phyloP scores from a whole-genome alignment of 1,284 basidiomycete genomes.

The Cutaneotrichosporon cutaneum region DNA sequence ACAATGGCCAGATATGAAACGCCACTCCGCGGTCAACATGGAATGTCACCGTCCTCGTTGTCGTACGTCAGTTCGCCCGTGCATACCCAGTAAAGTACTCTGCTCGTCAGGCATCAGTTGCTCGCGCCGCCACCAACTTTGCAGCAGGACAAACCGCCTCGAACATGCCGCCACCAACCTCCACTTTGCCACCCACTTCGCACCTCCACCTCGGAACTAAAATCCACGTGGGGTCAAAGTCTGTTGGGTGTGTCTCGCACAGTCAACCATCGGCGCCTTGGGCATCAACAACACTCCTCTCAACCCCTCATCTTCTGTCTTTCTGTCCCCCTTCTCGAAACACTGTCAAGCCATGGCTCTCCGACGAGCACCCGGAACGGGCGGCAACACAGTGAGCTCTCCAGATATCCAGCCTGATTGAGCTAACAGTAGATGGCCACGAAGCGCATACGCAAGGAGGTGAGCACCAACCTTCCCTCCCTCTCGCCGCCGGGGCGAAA shows the following conservation, averaged over 20 bases:
- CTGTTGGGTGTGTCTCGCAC: too few relatives aligned
- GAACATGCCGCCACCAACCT: neutral
- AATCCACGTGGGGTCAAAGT: neutral
- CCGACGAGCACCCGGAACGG: constrained; percentile 7
- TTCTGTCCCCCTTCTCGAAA: neutral
- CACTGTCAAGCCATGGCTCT: constrained; percentile 10
- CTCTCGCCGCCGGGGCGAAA: neutral
- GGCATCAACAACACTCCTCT: neutral
- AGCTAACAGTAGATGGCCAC: constrained; percentile 64
- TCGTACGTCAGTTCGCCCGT: neutral
- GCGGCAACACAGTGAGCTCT: constrained; percentile 8
- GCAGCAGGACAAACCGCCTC: too few relatives aligned
- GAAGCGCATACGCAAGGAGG: constrained; percentile 82
- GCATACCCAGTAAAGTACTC: too few relatives aligned
- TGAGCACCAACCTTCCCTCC: constrained; percentile 20
- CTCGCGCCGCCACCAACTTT: too few relatives aligned
- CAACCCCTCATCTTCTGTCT: neutral
- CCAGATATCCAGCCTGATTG: too few relatives aligned
- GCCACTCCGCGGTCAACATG: neutral
- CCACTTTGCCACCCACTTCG: neutral
- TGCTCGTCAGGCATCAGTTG: too few relatives aligned
- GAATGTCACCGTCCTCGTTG: neutral
- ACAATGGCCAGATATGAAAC: neutral
- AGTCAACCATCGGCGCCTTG: neutral
- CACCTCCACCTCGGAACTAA: constrained; percentile 11